phyloP scores from a whole-genome alignment of 2,329 filamentous ascomycete genomes.

The Lasiodiplodia sp. region DNA sequence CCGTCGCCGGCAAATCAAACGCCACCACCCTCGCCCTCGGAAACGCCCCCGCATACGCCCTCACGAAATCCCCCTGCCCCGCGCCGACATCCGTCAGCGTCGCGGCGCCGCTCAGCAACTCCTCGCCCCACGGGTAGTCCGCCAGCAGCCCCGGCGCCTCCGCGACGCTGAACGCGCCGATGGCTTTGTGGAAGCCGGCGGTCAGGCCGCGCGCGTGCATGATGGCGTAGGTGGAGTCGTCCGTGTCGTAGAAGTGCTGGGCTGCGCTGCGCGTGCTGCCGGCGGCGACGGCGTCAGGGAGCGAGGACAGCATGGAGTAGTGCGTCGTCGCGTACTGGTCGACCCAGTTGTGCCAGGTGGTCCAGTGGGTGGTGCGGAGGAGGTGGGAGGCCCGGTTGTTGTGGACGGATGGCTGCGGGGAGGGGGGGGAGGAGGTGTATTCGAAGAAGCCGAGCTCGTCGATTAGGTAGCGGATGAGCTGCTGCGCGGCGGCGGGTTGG shows the following conservation, averaged over 20 bases:
- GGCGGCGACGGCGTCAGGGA: slow-evolving; percentile 3
- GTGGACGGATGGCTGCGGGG: background rate
- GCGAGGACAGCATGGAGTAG: background rate
- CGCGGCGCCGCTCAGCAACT: background rate
- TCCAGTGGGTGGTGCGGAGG: slow-evolving; percentile 8
- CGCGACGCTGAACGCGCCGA: slow-evolving; percentile 14
- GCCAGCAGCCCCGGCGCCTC: slow-evolving; percentile 2
- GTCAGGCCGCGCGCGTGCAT: background rate
- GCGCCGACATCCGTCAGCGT: slow-evolving; percentile 4
- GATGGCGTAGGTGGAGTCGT: background rate
- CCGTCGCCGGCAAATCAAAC: slow-evolving; percentile 10
- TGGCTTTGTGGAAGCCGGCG: slow-evolving; percentile 2
- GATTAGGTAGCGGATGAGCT: slow-evolving; percentile 10
- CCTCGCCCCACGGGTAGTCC: slow-evolving; percentile 11
- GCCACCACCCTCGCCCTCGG: background rate
- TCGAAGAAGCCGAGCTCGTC: slow-evolving; percentile 17
- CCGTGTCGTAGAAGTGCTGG: slow-evolving; percentile 4
- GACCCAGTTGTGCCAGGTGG: slow-evolving; percentile 16
- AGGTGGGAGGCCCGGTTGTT: slow-evolving; percentile 7
- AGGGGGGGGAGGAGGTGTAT: background rate
- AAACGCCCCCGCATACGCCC: background rate
- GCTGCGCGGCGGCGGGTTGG: background rate
- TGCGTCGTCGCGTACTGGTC: slow-evolving; percentile 7
- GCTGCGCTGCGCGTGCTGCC: background rate
- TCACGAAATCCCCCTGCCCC: slow-evolving; percentile 10